Conservation (phyloP, 2,329 filamentous ascomycete species). For the Stachybotrys chartarum region DNA sequence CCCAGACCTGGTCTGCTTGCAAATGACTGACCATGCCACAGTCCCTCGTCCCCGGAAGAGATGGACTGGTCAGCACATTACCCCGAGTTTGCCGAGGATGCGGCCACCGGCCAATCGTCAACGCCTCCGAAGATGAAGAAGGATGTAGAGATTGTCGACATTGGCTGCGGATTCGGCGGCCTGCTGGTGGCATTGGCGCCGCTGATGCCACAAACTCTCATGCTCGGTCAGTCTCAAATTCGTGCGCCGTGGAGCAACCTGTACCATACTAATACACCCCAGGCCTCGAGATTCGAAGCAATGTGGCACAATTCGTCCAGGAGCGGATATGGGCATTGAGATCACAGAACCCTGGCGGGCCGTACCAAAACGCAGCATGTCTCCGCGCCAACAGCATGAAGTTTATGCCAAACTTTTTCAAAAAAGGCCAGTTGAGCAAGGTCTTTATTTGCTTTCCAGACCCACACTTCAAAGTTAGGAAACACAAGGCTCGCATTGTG, state of each 20-base stretch:
- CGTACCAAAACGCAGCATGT: slow-evolving; percentile 82
- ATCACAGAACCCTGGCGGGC: slow-evolving; percentile 46
- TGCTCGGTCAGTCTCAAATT: slow-evolving; percentile 56
- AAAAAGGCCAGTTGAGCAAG: slow-evolving; percentile 70
- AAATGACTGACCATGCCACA: slow-evolving; percentile 26
- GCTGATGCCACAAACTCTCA: slow-evolving; percentile 70
- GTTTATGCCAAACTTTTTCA: slow-evolving; percentile 97
- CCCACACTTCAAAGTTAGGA: slow-evolving; percentile 94
- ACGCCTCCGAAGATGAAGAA: slow-evolving; percentile 32
- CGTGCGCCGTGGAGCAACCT: background rate
- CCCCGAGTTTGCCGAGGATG: slow-evolving; percentile 57
- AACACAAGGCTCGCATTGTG: slow-evolving; percentile 95
- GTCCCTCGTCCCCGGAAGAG: slow-evolving; percentile 66
- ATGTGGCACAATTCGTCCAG: slow-evolving; percentile 85
- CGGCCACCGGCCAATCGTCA: slow-evolving; percentile 17
- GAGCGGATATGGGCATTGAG: slow-evolving; percentile 80
- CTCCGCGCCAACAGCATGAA: slow-evolving; percentile 97
- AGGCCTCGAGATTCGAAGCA: slow-evolving; percentile 88
- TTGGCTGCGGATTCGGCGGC: slow-evolving; percentile 94
- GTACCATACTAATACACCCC: slow-evolving; percentile 6
- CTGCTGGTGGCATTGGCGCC: slow-evolving; percentile 80
- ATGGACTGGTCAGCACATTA: slow-evolving; percentile 93
- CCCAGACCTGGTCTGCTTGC: slow-evolving; percentile 1
- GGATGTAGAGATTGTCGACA: slow-evolving; percentile 87
- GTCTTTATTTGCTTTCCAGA: slow-evolving; percentile 99